phyloP scores from a whole-genome alignment of 2,329 filamentous ascomycete species.

The Ophiosphaerella herpotricha region DNA sequence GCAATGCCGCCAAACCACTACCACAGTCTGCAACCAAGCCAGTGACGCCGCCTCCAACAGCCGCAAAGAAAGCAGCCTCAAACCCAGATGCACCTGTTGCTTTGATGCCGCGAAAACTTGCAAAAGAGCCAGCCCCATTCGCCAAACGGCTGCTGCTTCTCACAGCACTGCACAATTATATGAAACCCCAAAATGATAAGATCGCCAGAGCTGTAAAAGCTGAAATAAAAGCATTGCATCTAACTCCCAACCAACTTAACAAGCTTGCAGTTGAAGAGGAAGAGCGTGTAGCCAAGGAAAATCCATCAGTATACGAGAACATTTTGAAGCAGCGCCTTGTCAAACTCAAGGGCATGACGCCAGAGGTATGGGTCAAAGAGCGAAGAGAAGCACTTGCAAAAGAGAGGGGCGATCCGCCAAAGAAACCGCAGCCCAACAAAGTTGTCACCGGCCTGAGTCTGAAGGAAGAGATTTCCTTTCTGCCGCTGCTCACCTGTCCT shows the following conservation, averaged over 20 bases:
- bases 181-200: conserved; percentile 68
- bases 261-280: conserved; percentile 76
- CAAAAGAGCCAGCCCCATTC: conserved; percentile 51
- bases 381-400: conserved; percentile 44
- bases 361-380: conserved; percentile 72
- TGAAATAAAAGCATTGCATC: conserved; percentile 58
- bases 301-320: conserved; percentile 76
- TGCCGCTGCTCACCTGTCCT: conserved; percentile 62
- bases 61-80: conserved; percentile 12
- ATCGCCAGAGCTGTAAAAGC: conserved; percentile 58
- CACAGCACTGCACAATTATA: conserved; percentile 67
- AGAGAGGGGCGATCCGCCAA: conserved; percentile 33
- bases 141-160: conserved; percentile 49
- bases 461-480: conserved; percentile 62
- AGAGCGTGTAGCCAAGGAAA: conserved; percentile 70
- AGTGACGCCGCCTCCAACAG: conserved; percentile 38
- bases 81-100: conserved; percentile 50
- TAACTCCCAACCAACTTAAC: conserved; percentile 70
- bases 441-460: conserved; percentile 72
- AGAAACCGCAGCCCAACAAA: conserved; percentile 52
- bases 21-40: conserved; percentile 32
- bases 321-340: conserved; percentile 81
- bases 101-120: conserved; percentile 70
- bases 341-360: conserved; percentile 73
- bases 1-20: conserved; percentile 7